These are phyloP conservation scores for Ochetophila trinervis DNA, from an alignment of 306 rosid genomes.

Conservation along the genomic window DNA sequence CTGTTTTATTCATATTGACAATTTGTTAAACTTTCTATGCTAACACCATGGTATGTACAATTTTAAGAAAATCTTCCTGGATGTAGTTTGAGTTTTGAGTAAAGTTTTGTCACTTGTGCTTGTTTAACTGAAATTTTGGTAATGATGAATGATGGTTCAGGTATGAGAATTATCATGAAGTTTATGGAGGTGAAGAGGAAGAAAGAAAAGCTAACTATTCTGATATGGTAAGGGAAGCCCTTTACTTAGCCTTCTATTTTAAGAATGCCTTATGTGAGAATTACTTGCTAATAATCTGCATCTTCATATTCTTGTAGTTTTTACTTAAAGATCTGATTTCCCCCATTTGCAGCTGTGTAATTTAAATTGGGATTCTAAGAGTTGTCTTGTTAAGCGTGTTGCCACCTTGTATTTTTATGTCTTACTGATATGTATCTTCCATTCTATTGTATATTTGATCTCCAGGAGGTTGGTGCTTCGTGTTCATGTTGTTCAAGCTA, in stretches of 20 bases:
- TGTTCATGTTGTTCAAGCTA: background rate
- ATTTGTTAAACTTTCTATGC: too few species aligned
- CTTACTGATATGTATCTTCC: background rate
- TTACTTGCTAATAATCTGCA: conserved; percentile 3
- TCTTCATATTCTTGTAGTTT: background rate
- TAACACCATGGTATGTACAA: too few species aligned
- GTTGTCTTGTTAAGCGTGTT: too few species aligned
- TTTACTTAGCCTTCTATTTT: conserved; percentile 2
- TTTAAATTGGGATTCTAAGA: background rate
- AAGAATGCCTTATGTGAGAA: background rate
- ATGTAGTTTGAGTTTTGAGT: too few species aligned
- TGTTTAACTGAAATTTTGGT: background rate
- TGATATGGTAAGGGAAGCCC: conserved; percentile 73
- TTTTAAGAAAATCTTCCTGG: too few species aligned
- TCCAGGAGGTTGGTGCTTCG: background rate
- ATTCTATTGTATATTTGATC: background rate
- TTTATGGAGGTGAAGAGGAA: conserved; percentile 74
- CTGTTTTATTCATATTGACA: too few species aligned
- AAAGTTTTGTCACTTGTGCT: too few species aligned
- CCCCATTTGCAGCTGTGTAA: background rate
- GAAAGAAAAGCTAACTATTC: conserved; percentile 77
- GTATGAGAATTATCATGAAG: conserved; percentile 93
- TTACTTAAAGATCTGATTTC: background rate
- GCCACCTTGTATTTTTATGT: too few species aligned
- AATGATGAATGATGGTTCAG: conserved; percentile 38